Evolutionary conservation across 345 rosid genomes (phyloP).

Genomic region (Eucalyptus sp.): DNA sequence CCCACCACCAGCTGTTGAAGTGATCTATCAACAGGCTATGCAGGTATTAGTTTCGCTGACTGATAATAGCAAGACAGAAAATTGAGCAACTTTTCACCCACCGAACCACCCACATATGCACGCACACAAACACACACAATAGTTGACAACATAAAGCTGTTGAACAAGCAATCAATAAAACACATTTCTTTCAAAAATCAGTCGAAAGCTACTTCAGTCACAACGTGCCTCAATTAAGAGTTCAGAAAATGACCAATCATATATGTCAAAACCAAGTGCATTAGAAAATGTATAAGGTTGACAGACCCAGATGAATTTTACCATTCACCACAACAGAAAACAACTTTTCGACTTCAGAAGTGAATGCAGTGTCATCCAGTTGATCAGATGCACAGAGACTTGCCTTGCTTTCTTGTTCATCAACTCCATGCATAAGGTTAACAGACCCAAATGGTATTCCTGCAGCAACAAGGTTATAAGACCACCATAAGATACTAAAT

Average conservation of each 20-base stretch:
- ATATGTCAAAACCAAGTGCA: background rate
- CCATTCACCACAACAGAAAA: background rate
- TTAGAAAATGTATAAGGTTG: background rate
- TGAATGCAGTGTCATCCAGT: background rate
- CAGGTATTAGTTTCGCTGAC: background rate
- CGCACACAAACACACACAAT: background rate
- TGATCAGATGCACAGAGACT: background rate
- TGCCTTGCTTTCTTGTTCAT: slow-evolving; percentile 98
- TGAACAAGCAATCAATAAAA: background rate
- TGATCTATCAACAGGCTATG: slow-evolving; percentile 36
- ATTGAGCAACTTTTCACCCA: background rate
- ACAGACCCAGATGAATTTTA: background rate
- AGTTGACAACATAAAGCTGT: background rate
- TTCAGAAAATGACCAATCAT: background rate
- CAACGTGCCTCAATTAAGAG: background rate
- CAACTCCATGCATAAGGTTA: slow-evolving; percentile 84
- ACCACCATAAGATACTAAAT: background rate
- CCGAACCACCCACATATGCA: background rate
- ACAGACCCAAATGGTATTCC: slow-evolving; percentile 98
- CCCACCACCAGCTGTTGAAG: slow-evolving; percentile 99
- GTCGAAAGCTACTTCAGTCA: background rate
- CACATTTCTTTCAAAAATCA: background rate
- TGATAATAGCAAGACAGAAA: background rate
- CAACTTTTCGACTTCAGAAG: background rate
- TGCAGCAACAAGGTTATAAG: slow-evolving; percentile 10